Conservation (phyloP, 2,329 filamentous ascomycete genomes). For the Clarireedia hainanense region DNA sequence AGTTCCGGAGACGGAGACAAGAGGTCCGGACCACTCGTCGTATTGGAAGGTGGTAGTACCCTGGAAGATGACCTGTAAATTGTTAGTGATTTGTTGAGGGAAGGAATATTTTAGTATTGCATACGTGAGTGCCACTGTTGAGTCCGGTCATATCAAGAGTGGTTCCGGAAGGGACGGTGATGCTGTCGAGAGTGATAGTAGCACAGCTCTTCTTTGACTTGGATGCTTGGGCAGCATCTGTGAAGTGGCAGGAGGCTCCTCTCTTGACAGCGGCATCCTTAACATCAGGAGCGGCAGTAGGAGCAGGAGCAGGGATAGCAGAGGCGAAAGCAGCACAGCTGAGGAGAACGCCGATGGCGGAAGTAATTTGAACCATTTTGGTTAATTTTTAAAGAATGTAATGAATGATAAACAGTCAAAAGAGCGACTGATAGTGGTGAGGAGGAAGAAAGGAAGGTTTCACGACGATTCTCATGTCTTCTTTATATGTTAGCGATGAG, state of each 20-base stretch:
- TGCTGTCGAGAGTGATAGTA: constrained; percentile 43
- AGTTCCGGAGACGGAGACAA: constrained; percentile 38
- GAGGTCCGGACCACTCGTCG: constrained; percentile 55
- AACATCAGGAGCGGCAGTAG: constrained; percentile 23
- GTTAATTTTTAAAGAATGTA: constrained; percentile 2
- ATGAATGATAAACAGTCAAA: not conserved
- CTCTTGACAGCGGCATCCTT: constrained; percentile 8
- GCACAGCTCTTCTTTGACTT: constrained; percentile 44
- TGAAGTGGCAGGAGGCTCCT: constrained; percentile 45
- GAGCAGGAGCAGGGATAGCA: constrained; percentile 14
- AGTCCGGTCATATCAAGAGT: constrained; percentile 52
- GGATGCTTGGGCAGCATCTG: constrained; percentile 39
- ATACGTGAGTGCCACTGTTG: constrained; percentile 36
- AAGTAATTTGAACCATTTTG: constrained; percentile 22
- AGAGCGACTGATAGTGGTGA: not conserved
- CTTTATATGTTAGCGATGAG: not conserved
- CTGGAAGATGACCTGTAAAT: constrained; percentile 45
- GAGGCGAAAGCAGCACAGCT: constrained; percentile 13
- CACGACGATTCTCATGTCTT: not conserved
- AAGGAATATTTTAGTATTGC: not conserved
- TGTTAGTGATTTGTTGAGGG: not conserved
- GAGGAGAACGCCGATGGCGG: constrained; percentile 16
- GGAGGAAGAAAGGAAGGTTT: not conserved
- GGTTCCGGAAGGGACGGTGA: constrained; percentile 49
- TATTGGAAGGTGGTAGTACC: constrained; percentile 62